A percentile compares a stretch with the other conserved stretches of the same genome.
These are phyloP conservation scores for Pseudocercospora ulei DNA, from an alignment of 2,329 filamentous ascomycete genomes.

Conservation along the genomic window DNA sequence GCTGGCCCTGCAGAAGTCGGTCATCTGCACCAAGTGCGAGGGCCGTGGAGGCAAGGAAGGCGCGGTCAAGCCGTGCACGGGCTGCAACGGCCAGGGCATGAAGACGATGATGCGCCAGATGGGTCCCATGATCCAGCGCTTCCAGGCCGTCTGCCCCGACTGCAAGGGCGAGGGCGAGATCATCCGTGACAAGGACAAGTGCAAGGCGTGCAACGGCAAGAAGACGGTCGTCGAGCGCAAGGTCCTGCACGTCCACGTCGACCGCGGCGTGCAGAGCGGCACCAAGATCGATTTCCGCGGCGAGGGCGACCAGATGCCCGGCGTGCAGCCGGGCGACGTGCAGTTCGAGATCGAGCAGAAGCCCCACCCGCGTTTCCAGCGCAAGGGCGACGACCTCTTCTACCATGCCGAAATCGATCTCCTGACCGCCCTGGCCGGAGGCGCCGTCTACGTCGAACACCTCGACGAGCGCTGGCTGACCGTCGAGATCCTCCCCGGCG, in stretches of 20 bases:
- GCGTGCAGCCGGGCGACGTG: slow-evolving; percentile 87
- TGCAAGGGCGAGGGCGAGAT: slow-evolving; percentile 96
- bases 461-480: slow-evolving; percentile 95
- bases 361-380: slow-evolving; percentile 89
- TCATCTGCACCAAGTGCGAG: slow-evolving; percentile 91
- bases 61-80: slow-evolving; percentile 82
- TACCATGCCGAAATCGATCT: slow-evolving; percentile 94
- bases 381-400: slow-evolving; percentile 90
- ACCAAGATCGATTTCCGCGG: slow-evolving; percentile 96
- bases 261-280: slow-evolving; percentile 83
- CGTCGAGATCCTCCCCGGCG: slow-evolving; percentile 83
- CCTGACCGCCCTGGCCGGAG: slow-evolving; percentile 85
- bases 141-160: slow-evolving; percentile 97
- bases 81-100: slow-evolving; percentile 91
- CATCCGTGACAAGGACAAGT: slow-evolving; percentile 93
- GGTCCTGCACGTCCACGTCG: slow-evolving; percentile 95
- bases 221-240: slow-evolving; percentile 97
- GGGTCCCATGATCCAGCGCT: slow-evolving; percentile 99
- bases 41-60: slow-evolving; percentile 94
- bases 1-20: slow-evolving; percentile 89
- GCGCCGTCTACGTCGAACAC: slow-evolving; percentile 85
- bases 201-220: slow-evolving; percentile 93
- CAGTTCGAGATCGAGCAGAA: slow-evolving; percentile 99
- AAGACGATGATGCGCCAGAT: slow-evolving; percentile 99
- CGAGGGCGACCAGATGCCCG: slow-evolving; percentile 91